A percentile compares a stretch with the other conserved stretches of the same genome.
Conservation (phyloP, 106 monocot species). For the Apostasia ramifera region DNA sequence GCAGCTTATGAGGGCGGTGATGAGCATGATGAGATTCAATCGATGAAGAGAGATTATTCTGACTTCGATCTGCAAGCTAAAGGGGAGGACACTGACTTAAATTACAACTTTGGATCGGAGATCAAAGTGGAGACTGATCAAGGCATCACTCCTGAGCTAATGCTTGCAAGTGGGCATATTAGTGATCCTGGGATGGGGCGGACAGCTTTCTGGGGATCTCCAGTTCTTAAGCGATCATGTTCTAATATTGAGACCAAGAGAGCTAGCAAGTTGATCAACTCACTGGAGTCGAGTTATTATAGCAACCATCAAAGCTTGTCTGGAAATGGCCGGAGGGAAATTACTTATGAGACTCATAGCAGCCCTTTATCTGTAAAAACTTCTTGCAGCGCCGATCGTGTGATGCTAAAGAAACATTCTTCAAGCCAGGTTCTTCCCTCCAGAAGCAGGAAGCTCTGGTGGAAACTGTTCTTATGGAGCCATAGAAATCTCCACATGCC, state of each 20-base stretch:
- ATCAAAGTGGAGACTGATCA: conserved; percentile 23
- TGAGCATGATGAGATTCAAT: conserved; percentile 56
- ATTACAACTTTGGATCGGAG: conserved; percentile 5
- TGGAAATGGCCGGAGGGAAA: not conserved
- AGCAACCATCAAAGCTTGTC: conserved; percentile 33
- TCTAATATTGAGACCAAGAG: conserved; percentile 86
- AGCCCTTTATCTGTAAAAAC: conserved; percentile 59
- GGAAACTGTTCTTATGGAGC: conserved; percentile 94
- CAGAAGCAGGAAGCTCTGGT: conserved; percentile 87
- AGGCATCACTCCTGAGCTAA: conserved; percentile 22
- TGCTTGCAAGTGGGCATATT: conserved; percentile 38
- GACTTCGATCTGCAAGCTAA: conserved; percentile 49
- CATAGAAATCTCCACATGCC: conserved; percentile 75
- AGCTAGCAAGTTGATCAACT: conserved; percentile 2
- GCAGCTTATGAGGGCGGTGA: conserved; percentile 64
- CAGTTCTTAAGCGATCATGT: conserved; percentile 66
- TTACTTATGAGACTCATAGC: conserved; percentile 5
- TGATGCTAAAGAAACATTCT: conserved; percentile 82
- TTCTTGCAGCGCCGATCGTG: conserved; percentile 57
- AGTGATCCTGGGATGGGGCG: conserved; percentile 54
- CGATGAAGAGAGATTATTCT: conserved; percentile 54
- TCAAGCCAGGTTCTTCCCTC: conserved; percentile 92
- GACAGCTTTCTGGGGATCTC: conserved; percentile 28
- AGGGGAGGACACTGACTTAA: conserved; percentile 7
- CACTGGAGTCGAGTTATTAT: conserved; percentile 39